These are phyloP conservation scores for Auricularia sp. DNA, from an alignment of 768 basidiomycete genomes.

Conservation along the genomic window DNA sequence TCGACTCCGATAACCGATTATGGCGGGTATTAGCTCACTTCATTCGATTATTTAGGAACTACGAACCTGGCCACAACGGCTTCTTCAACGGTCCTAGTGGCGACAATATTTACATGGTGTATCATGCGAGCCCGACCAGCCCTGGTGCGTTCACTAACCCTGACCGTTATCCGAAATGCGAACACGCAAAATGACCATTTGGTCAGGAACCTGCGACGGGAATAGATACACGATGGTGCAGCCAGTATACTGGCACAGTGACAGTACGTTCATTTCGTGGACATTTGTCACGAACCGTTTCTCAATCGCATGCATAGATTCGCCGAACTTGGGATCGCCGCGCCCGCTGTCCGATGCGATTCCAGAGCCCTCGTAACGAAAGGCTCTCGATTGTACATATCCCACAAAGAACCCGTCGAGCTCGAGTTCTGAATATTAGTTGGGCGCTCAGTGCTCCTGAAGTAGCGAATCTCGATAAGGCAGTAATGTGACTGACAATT, in stretches of 20 bases:
- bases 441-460: no score
- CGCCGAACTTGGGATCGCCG: constrained; percentile 1
- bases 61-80: constrained; percentile 8
- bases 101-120: constrained; percentile 1
- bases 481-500: no score
- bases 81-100: constrained; percentile 8
- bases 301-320: background rate
- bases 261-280: background rate
- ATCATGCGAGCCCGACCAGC: constrained; percentile 7
- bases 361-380: background rate
- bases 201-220: constrained; percentile 6
- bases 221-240: constrained; percentile 7
- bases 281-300: background rate
- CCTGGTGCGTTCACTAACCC: background rate
- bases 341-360: background rate
- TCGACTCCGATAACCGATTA: background rate
- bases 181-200: no score
- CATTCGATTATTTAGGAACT: constrained; percentile 1
- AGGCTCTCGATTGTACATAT: no score
- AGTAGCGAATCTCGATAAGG: no score
- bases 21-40: background rate
- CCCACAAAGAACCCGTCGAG: no score
- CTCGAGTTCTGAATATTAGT: no score
- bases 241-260: constrained; percentile 7
- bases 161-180: background rate